Base-by-base conservation (phyloP, 176 grass and related monocot species). In the Pharus latifolius region DNA sequence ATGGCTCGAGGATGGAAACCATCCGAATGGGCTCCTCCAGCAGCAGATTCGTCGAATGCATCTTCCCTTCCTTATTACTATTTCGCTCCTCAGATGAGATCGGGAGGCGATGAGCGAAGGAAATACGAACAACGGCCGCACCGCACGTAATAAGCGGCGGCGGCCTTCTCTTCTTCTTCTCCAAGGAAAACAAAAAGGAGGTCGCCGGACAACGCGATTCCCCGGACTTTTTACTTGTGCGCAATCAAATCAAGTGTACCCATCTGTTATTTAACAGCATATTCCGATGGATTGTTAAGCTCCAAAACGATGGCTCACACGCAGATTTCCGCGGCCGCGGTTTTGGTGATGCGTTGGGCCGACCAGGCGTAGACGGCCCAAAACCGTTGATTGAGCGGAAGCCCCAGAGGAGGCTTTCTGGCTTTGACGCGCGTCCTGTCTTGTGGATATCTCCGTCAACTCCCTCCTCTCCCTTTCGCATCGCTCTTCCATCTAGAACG, bases 1-100 rank as follows among this genome's bases (percentile, higher is more conserved):
- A 99, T 6, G 95, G 90, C 79, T 99, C 95, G 19, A 99, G 95
- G 75, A 99, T 84, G 84, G 90, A 99, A 4, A 82, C 87, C 95
- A 99, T 99, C 82, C 90, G 66, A 82, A 99, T 99, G 75, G 95
- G 95, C 62, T 99, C 95, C 69, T 99, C 90, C 23, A 99, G 95
- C 13, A 99, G 76, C 24, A 99, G 68, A 44, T 99, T 87, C 2
- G 95, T 88, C 18, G 90, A 99, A 73, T 94, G 90, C 95, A 99
- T 94, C 60, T 55, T 84, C 25, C 13, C 10, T 27, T 41, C 68
- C 59, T 58, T 54, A 18, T 34, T 47, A 4, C 35, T 34, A 1
- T 13, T 6, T 26, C 25, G 49, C 49, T 54, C 48, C 70, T 23
- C 45, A 1, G 63, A 16, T 69, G 55, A 17, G 83, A 65, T 80